Percentiles rank a stretch among this genome's conserved stretches.
These are phyloP conservation scores for Dactylorhiza incarnata DNA, from an alignment of 106 monocot species.

Conservation along the genomic window DNA sequence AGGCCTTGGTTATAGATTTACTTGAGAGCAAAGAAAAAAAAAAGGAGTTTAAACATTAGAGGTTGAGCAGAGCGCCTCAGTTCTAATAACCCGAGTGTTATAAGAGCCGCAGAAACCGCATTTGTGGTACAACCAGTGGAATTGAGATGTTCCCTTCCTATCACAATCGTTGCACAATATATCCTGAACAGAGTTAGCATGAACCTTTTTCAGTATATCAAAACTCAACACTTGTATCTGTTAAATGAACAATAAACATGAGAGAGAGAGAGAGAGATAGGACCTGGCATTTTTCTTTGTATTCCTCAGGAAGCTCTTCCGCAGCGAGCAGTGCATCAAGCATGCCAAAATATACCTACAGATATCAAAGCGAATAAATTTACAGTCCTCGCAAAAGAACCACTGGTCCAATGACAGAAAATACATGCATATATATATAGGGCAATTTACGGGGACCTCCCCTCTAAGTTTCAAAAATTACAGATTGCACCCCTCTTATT, in stretches of 20 bases:
- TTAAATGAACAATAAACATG: not conserved
- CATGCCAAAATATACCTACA: slow-evolving; percentile 94
- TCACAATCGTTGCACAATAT: slow-evolving; percentile 93
- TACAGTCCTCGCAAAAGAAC: too few relatives aligned
- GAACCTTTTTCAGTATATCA: not conserved
- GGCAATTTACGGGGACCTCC: too few relatives aligned
- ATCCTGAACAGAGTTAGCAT: slow-evolving; percentile 35
- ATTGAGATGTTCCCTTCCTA: slow-evolving; percentile 60
- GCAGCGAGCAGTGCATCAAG: slow-evolving; percentile 83
- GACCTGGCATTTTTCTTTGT: slow-evolving; percentile 78
- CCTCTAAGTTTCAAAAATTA: too few relatives aligned
- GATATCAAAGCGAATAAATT: too few relatives aligned
- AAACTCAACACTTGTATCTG: not conserved
- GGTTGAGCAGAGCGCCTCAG: slow-evolving; percentile 29
- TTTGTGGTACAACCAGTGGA: slow-evolving; percentile 97
- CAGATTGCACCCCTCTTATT: too few relatives aligned
- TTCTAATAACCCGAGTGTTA: slow-evolving; percentile 84
- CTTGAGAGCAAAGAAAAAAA: too few relatives aligned
- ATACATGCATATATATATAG: too few relatives aligned
- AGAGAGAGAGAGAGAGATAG: not conserved
- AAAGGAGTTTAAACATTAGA: slow-evolving; percentile 8
- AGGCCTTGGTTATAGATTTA: too few relatives aligned
- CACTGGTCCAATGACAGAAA: too few relatives aligned
- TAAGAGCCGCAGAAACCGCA: slow-evolving; percentile 85
- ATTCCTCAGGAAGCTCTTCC: slow-evolving; percentile 88